These are phyloP conservation scores for Talaromyces piceae DNA, from an alignment of 2,329 filamentous ascomycete genomes.

Conservation along the genomic window DNA sequence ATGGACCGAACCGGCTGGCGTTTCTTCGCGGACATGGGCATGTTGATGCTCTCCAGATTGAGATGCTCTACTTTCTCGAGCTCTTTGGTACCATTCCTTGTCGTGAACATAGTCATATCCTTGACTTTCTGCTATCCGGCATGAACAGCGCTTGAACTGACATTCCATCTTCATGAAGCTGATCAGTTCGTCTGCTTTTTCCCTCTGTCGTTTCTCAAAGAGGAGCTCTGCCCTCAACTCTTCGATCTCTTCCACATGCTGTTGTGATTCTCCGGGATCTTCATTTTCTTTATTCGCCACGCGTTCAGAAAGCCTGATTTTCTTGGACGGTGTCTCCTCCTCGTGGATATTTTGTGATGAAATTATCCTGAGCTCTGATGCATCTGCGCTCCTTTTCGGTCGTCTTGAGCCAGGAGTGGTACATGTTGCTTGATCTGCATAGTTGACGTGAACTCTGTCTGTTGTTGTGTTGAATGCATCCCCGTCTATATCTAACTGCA, in stretches of 20 bases:
- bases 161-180: constrained; percentile 44
- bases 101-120: constrained; percentile 36
- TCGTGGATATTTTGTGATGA: constrained; percentile 7
- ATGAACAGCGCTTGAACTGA: constrained; percentile 42
- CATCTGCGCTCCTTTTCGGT: constrained; percentile 28
- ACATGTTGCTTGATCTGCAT: constrained; percentile 24
- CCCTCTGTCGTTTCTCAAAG: constrained; percentile 43
- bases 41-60: constrained; percentile 2
- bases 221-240: constrained; percentile 43
- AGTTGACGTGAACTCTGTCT: constrained; percentile 15
- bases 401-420: constrained; percentile 25
- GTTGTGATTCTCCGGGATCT: constrained; percentile 16
- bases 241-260: constrained; percentile 38
- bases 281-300: constrained; percentile 20
- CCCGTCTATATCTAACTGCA: constrained; percentile 27
- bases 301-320: constrained; percentile 25
- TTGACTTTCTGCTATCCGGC: constrained; percentile 37
- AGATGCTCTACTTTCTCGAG: constrained; percentile 7
- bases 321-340: constrained; percentile 28
- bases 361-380: constrained; percentile 17
- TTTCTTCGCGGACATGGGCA: constrained; percentile 3
- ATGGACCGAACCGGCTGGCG: constrained; percentile 5
- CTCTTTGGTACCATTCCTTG: constrained; percentile 21
- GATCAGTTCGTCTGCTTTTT: constrained; percentile 50
- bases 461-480: constrained; percentile 19